Percentiles rank a stretch among this genome's conserved stretches.
phyloP scores from a whole-genome alignment of 805 yeast genomes.

The Candida orba region DNA sequence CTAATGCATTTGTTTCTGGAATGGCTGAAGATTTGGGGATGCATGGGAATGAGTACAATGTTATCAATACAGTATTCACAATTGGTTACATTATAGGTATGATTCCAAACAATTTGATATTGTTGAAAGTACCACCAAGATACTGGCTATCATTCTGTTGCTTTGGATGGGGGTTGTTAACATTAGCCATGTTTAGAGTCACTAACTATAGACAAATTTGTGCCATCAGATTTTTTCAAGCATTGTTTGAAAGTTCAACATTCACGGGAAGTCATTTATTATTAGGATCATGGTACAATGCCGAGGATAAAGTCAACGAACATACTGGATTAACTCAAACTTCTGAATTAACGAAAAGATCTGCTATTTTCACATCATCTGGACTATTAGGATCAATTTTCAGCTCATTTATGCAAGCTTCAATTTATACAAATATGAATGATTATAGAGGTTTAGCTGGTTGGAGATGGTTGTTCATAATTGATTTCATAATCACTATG shows the following conservation, averaged over 20 bases:
- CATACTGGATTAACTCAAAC: slow-evolving; percentile 21
- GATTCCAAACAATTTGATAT: slow-evolving; percentile 52
- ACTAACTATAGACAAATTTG: slow-evolving; percentile 42
- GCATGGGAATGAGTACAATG: slow-evolving; percentile 42
- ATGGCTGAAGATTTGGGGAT: slow-evolving; percentile 50
- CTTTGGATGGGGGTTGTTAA: slow-evolving; percentile 49
- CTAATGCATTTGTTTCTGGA: slow-evolving; percentile 61
- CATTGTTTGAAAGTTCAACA: slow-evolving; percentile 52
- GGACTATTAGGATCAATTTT: slow-evolving; percentile 50
- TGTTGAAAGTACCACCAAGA: slow-evolving; percentile 46
- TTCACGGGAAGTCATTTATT: slow-evolving; percentile 49
- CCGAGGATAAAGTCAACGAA: slow-evolving; percentile 23
- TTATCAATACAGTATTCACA: slow-evolving; percentile 48
- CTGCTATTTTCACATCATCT: slow-evolving; percentile 48
- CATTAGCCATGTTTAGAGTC: slow-evolving; percentile 44
- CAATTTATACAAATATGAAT: slow-evolving; percentile 38
- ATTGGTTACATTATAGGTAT: slow-evolving; percentile 56
- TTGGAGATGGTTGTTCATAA: slow-evolving; percentile 64
- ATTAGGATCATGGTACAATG: slow-evolving; percentile 46
- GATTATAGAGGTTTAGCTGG: slow-evolving; percentile 40
- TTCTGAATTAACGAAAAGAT: slow-evolving; percentile 40
- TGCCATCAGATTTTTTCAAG: slow-evolving; percentile 54
- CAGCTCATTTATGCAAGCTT: slow-evolving; percentile 52
- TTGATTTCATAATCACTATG: slow-evolving; percentile 51
- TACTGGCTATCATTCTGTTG: slow-evolving; percentile 50